Conservation (phyloP, 2,329 filamentous ascomycete genomes). For the Pleoardoris graminearum region DNA sequence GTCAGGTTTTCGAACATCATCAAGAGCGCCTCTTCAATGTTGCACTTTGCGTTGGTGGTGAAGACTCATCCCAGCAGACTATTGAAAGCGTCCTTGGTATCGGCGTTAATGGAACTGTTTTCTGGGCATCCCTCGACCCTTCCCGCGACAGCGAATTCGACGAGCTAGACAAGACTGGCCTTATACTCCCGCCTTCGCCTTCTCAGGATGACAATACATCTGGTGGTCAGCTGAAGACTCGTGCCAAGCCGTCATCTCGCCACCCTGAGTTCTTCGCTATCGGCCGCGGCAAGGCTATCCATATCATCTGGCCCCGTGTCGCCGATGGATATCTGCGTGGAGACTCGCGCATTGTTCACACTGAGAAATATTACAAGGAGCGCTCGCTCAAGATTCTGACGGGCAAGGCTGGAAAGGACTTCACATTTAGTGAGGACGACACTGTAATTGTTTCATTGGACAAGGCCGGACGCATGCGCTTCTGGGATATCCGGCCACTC, state of each 20-base stretch:
- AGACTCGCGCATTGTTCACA: slow-evolving; percentile 69
- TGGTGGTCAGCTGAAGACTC: slow-evolving; percentile 91
- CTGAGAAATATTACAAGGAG: slow-evolving; percentile 82
- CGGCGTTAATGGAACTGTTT: slow-evolving; percentile 93
- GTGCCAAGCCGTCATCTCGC: slow-evolving; percentile 83
- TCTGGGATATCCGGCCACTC: slow-evolving; percentile 93
- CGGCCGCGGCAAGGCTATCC: slow-evolving; percentile 92
- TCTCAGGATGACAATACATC: slow-evolving; percentile 88
- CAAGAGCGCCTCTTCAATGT: slow-evolving; percentile 96
- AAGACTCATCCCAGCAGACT: slow-evolving; percentile 49
- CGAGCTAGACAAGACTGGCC: slow-evolving; percentile 80
- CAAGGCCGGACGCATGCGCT: slow-evolving; percentile 93
- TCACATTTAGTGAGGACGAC: slow-evolving; percentile 96
- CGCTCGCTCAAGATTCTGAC: slow-evolving; percentile 92
- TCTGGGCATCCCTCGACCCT: slow-evolving; percentile 76
- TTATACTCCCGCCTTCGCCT: slow-evolving; percentile 84
- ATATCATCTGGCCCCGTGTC: slow-evolving; percentile 71
- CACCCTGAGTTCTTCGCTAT: slow-evolving; percentile 95
- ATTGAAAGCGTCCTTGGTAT: slow-evolving; percentile 84
- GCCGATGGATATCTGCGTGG: slow-evolving; percentile 58
- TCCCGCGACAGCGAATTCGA: slow-evolving; percentile 61
- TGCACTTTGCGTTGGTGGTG: slow-evolving; percentile 70
- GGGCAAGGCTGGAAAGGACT: slow-evolving; percentile 97
- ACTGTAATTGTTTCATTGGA: slow-evolving; percentile 92
- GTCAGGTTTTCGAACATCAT: slow-evolving; percentile 87